Evolutionary conservation across 768 basidiomycete genomes (phyloP).

Genomic region (Termitomyces sp.): DNA sequence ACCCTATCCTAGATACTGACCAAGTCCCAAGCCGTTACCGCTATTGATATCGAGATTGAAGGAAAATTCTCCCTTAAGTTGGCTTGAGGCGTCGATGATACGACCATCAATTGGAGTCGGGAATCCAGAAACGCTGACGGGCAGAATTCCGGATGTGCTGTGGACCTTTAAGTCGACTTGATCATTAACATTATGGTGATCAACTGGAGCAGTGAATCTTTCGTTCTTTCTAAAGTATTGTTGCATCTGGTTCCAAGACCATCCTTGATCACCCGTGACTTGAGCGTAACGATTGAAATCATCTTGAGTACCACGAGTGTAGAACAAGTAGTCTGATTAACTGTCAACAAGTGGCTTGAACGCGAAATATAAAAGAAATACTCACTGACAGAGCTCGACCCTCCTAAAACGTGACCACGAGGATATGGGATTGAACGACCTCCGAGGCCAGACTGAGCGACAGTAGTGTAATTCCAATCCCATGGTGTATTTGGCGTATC

Average conservation of each 20-base stretch:
- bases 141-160: constrained; percentile 16
- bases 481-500: constrained; percentile 5
- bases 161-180: constrained; percentile 23
- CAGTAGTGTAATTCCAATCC: no score
- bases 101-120: constrained; percentile 16
- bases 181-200: constrained; percentile 20
- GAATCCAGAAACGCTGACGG: constrained; percentile 18
- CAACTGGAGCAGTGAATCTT: no score
- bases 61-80: constrained; percentile 15
- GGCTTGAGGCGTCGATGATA: constrained; percentile 19
- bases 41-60: constrained; percentile 16
- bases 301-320: constrained; percentile 6
- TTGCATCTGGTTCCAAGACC: no score
- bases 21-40: constrained; percentile 15
- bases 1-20: neutral
- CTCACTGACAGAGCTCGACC: constrained; percentile 5
- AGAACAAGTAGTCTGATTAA: neutral
- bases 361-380: neutral
- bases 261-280: no score
- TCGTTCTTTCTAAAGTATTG: no score
- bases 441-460: no score
- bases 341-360: neutral
- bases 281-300: constrained; percentile 24
- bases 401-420: constrained; percentile 7
- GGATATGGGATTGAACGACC: constrained; percentile 4